Base-by-base conservation (phyloP, 805 yeast species). In the Candida ipomoeae region DNA sequence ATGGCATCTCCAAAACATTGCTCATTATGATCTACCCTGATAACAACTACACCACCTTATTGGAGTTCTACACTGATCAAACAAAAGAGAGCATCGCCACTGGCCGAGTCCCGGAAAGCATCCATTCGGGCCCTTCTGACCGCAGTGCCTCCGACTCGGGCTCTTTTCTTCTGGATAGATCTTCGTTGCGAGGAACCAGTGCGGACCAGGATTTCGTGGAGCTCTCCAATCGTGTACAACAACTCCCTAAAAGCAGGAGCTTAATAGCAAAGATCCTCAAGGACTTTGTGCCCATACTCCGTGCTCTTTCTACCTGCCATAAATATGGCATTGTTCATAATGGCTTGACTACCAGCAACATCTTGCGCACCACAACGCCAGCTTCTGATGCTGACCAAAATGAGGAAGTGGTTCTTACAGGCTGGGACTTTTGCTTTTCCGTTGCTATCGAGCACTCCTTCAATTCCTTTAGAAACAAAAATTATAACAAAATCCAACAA, bases 361-460 rank as follows among this genome's bases (percentile, higher is more conserved):
- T 79, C 1, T 57, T 75, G 17, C 62, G 73, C n/a, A 63, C 70
- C 36, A 66, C 62, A 7, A 59, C 62, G n/a, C 11, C 17, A n/a
- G 18, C 10, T 3, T 34, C 35, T 11, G 36, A 11, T n/a, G 20
- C 21, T 21, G 65, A 14, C n/a, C 11, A 11, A 8, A 36, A 14
- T 4, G 15, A 7, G n/a, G 10, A 70, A 14, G 66, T 78, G 4
- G 69, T 60, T 39, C 59, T 78, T 10, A 65, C 71, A 1, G 79
- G 79, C 2, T 79, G 81, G 77, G 82, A 78, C 54, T 78, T 75
- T 50, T 59, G 72, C 37, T 78, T 77, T 51, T 56, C 76, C 2
- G 62, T 69, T 14, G 62, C 61, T 21, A 66, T 68, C 1, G 83
- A 79, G 50, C 74, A 70, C 49, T 64, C 76, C 29, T 57, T 69